phyloP scores from a whole-genome alignment of 169 alveolate genomes.

The Cryptosporidium viatorum region DNA sequence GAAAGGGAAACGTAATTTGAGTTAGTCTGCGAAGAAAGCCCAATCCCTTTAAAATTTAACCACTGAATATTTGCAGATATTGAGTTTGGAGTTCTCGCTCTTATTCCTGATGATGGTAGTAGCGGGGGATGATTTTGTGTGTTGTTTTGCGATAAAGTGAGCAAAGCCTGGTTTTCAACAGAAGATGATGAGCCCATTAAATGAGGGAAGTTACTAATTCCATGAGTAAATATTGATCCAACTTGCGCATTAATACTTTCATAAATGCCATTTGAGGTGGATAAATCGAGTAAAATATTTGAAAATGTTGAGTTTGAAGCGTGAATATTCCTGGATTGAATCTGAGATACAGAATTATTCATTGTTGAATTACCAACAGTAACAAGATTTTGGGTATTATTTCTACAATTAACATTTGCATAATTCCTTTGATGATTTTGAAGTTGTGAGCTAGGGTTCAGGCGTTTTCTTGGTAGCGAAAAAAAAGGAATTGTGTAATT shows the following conservation, averaged over 20 bases:
- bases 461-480: constrained; percentile 39
- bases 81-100: constrained; percentile 45
- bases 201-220: background rate
- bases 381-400: constrained; percentile 3
- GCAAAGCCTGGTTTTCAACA: constrained; percentile 39
- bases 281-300: constrained; percentile 28
- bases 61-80: constrained; percentile 35
- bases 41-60: constrained; percentile 50
- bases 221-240: constrained; percentile 21
- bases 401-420: background rate
- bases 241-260: constrained; percentile 26
- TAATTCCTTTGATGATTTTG: constrained; percentile 3
- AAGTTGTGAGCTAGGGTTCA: constrained; percentile 1
- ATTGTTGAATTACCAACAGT: background rate
- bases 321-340: background rate
- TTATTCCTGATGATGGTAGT: constrained; percentile 7
- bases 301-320: constrained; percentile 5
- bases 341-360: background rate
- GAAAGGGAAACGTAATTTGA: constrained; percentile 60
- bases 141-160: background rate
- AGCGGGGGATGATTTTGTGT: constrained; percentile 1
- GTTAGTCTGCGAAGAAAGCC: constrained; percentile 18
- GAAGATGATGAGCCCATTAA: constrained; percentile 22
- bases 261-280: constrained; percentile 28
- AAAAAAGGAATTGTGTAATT: constrained; percentile 20